A percentile compares a stretch with the other conserved stretches of the same genome.
Conservation (phyloP, 768 basidiomycete species). For the Tulasnella calospora region DNA sequence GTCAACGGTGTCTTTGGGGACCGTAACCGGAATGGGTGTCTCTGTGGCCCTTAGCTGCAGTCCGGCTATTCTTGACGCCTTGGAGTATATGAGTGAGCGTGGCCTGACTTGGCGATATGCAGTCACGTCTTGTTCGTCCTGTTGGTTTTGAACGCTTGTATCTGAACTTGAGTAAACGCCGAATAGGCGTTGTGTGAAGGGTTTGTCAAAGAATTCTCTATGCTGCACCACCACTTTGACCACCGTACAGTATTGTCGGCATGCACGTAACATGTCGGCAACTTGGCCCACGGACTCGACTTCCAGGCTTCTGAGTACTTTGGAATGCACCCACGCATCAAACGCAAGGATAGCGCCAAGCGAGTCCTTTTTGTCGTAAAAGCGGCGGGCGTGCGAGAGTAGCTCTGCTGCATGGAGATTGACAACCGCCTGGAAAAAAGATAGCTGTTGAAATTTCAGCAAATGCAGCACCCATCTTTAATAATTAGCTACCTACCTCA, state of each 20-base stretch:
- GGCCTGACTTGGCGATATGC: not conserved
- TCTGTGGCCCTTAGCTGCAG: not conserved
- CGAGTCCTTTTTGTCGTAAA: not conserved
- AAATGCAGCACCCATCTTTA: not conserved
- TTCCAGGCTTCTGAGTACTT: not conserved
- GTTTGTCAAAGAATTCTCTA: slow-evolving; percentile 1
- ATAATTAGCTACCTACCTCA: not conserved
- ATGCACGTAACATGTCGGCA: not conserved
- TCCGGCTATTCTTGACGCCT: not conserved
- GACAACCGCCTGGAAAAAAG: not conserved
- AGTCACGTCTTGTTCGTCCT: not conserved
- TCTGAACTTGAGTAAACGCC: not conserved
- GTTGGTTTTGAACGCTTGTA: not conserved
- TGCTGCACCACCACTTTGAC: not conserved
- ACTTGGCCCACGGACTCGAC: not conserved
- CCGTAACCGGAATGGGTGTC: no score
- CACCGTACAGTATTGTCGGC: not conserved
- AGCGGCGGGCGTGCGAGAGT: not conserved
- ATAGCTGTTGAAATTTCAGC: not conserved
- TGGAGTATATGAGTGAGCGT: not conserved
- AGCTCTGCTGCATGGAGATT: not conserved
- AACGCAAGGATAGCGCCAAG: slow-evolving; percentile 3
- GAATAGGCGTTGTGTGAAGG: not conserved
- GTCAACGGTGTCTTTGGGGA: not conserved
- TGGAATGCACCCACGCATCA: not conserved